These are phyloP conservation scores for Conticribra guillardii DNA, from an alignment of 108 stramenopile species.

Conservation along the genomic window DNA sequence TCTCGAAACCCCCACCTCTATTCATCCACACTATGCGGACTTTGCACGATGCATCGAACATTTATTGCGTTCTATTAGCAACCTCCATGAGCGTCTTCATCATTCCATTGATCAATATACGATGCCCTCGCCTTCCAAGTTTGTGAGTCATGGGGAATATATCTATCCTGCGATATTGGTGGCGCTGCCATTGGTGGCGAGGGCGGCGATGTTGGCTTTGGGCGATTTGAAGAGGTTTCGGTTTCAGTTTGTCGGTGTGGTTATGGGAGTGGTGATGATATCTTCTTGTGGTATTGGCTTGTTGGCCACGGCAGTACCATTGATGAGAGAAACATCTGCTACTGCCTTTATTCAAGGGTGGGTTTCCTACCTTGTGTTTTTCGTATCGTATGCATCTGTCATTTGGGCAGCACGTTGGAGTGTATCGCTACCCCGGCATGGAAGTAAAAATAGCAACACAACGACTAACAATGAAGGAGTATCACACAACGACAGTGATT, in stretches of 20 bases:
- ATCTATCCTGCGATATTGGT: slow-evolving; percentile 74
- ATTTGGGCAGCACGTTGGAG: slow-evolving; percentile 1
- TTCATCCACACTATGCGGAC: slow-evolving; percentile 54
- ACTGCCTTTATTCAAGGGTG: neutral
- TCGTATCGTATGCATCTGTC: neutral
- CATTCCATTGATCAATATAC: slow-evolving; percentile 81
- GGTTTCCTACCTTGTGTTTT: neutral
- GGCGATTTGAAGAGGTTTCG: slow-evolving; percentile 56
- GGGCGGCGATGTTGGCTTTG: slow-evolving; percentile 63
- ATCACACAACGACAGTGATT: neutral
- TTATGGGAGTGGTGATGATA: slow-evolving; percentile 23
- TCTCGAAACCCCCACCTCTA: slow-evolving; percentile 1
- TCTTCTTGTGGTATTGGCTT: slow-evolving; percentile 15
- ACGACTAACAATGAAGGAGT: neutral
- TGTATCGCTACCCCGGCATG: neutral
- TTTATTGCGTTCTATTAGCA: slow-evolving; percentile 71
- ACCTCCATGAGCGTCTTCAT: slow-evolving; percentile 89
- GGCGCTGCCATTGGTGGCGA: slow-evolving; percentile 70
- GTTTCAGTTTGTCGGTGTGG: slow-evolving; percentile 37
- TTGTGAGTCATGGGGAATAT: slow-evolving; percentile 89
- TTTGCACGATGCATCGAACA: slow-evolving; percentile 63
- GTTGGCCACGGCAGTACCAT: neutral
- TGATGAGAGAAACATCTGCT: neutral
- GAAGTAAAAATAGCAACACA: neutral
- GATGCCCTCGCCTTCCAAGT: slow-evolving; percentile 67